These are phyloP conservation scores for Penicillium sclerotiorum DNA, from an alignment of 2,329 filamentous ascomycete genomes.

Conservation along the genomic window DNA sequence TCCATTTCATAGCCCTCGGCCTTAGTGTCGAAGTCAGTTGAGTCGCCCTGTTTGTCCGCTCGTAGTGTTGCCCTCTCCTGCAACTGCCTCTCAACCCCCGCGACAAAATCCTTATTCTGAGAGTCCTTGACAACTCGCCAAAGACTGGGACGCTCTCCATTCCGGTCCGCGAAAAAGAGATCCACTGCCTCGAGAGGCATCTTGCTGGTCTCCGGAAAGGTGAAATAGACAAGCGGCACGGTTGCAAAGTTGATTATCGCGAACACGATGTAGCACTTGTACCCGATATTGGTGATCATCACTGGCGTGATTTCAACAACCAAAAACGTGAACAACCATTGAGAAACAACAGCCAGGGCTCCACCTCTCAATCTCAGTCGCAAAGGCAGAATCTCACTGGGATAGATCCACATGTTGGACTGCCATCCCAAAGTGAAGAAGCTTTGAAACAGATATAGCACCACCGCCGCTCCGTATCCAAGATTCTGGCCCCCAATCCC, in stretches of 20 bases:
- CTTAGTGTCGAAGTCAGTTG: not conserved
- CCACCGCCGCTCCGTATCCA: constrained; percentile 21
- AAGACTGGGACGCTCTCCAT: constrained; percentile 14
- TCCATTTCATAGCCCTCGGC: constrained; percentile 2
- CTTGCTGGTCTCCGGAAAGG: constrained; percentile 23
- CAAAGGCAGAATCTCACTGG: constrained; percentile 24
- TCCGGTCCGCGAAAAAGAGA: constrained; percentile 15
- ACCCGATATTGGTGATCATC: constrained; percentile 27
- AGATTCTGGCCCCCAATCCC: constrained; percentile 32
- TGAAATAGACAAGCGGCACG: constrained; percentile 26
- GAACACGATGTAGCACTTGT: constrained; percentile 27
- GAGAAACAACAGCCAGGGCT: constrained; percentile 28
- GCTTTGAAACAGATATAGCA: constrained; percentile 19
- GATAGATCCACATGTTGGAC: constrained; percentile 25
- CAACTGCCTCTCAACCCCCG: constrained; percentile 6
- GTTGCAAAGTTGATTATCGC: constrained; percentile 25
- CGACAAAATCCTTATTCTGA: constrained; percentile 11
- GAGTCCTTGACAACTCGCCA: constrained; percentile 17
- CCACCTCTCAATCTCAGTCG: constrained; percentile 21
- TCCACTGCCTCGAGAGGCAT: constrained; percentile 16
- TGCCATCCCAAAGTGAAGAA: constrained; percentile 26
- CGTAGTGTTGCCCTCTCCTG: constrained; percentile 41
- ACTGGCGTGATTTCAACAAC: constrained; percentile 27
- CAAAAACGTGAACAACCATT: constrained; percentile 31
- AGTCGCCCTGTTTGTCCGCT: not conserved